Evolutionary conservation across 352 stramenopile genomes (phyloP), one percentile per base, ranked within the genome.

Genomic region (Phytophthora quininea): DNA sequence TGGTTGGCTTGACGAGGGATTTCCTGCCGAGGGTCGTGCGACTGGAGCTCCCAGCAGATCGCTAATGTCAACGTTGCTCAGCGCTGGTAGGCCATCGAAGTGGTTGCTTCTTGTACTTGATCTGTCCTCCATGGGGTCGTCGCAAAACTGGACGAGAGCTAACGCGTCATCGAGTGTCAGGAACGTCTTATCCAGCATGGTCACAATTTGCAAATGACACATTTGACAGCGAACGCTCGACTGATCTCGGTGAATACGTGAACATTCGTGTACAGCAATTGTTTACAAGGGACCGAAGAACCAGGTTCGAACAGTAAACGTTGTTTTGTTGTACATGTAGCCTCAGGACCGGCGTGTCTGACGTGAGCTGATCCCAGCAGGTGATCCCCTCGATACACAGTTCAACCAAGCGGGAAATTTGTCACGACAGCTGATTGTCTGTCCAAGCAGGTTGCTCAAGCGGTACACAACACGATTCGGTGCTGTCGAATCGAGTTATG

Each of bases 131-230:
- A 38, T 30, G 38, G 19, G 31, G 29, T 45, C 58, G 38, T 47
- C 49, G 58, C 49, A 65, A 37, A 30, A 53, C 11, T 68, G 35
- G 43, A 68, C 62, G 53, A 68, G 58, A 24, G 55, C 52, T n/a
- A 62, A 53, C 11, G 61, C 61, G 3, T 50, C 52, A 38, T 68
- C 53, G 3, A 68, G 52, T 46, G 61, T 68, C 42, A 42, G 31
- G 32, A 54, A 45, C 8, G 9, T 53, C 3, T 59, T 29, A 5
- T 57, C 43, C 10, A 66, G 31, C 31, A 58, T 59, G 58, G 49
- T 66, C 58, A 66, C n/a, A n/a, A n/a, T n/a, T n/a, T 66, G 35
- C 35, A 40, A 10, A 10, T 11, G 35, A 5, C 5, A 40, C 5
- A 40, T 40, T 40, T 40, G n/a, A n/a, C n/a, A n/a, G n/a, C n/a